phyloP scores from a whole-genome alignment of 768 basidiomycete species.

The Tephrocybe sp. region DNA sequence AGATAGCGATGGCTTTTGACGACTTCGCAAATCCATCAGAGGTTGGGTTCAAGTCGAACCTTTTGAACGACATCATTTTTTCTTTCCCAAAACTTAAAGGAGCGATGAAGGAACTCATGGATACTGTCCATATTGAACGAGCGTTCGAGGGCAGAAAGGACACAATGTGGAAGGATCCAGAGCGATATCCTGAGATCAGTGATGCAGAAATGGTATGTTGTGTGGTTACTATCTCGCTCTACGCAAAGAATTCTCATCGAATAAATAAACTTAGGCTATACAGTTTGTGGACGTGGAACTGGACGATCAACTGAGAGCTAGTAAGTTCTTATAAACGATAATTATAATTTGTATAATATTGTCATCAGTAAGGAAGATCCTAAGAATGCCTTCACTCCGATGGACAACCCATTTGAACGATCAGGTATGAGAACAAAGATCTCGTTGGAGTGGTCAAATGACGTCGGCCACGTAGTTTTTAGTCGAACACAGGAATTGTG shows the following conservation, averaged over 20 bases:
- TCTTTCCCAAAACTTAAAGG: slow-evolving; percentile 65
- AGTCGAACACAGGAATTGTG: slow-evolving; percentile 68
- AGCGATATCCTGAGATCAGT: slow-evolving; percentile 49
- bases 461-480: slow-evolving; percentile 53
- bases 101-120: slow-evolving; percentile 53
- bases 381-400: slow-evolving; percentile 72
- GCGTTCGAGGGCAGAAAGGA: slow-evolving; percentile 70
- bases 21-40: slow-evolving; percentile 38
- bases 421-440: slow-evolving; percentile 49
- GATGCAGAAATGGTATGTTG: slow-evolving; percentile 58
- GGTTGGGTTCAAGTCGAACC: slow-evolving; percentile 58
- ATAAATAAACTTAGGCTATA: slow-evolving; percentile 49
- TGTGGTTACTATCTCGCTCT: background rate
- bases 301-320: slow-evolving; percentile 65
- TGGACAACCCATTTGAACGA: slow-evolving; percentile 68
- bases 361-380: slow-evolving; percentile 62
- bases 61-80: slow-evolving; percentile 72
- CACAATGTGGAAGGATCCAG: slow-evolving; percentile 61
- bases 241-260: too few species aligned
- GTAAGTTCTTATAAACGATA: slow-evolving; percentile 34
- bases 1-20: slow-evolving; percentile 65
- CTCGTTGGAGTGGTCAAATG: background rate
- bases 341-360: slow-evolving; percentile 1
- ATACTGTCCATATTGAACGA: slow-evolving; percentile 55
- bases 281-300: slow-evolving; percentile 70